Evolutionary conservation across 2,329 filamentous ascomycete genomes (phyloP), one percentile per base, ranked within the genome.

Genomic region (Sarocladium oryzae): DNA sequence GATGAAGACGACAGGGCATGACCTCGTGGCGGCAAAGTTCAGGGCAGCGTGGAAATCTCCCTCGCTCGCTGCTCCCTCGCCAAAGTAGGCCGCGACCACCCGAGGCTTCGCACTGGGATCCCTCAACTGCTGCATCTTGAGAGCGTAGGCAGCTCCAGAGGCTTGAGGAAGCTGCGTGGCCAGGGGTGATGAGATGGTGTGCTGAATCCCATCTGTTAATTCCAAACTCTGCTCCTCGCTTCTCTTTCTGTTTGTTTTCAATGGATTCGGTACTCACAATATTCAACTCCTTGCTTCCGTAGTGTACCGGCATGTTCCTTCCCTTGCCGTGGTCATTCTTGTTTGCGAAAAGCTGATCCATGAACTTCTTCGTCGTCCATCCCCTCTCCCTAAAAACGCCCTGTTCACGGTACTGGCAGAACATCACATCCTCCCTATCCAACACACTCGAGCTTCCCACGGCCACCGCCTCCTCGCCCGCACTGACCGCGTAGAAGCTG

Each of bases 301-400:
- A 99, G 69, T 99, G 93, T 13, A 97, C 88, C 1, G 93, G 93
- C 93, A 99, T 99, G 62, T 96, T 97, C 56, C 92, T 82, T 1
- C 91, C 93, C 54, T 77, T 79, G 1, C 92, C 91, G 1, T 76
- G 68, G 60, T 99, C 93, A 56, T 89, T 81, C 51, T 74, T 79
- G 63, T 96, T 97, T 18, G 91, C 84, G 70, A 97, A 96, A 8
- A 99, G 72, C 66, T 99, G 93, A 60, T 82, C 86, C 93, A 99
- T 97, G 63, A 97, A 97, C 54, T 97, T 84, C 45, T 84, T 82
- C 41, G 95, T 76, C 0, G 82, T 88, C 65, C 92, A 96, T 2
- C 93, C 93, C 33, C 93, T 82, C 67, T 96, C 87, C 57, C 87
- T 81, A 65, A 96, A 93, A 5, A 96, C 87, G 1, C 93, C 93